Base-by-base conservation (phyloP, 2,329 filamentous ascomycete species). In the Neoscytalidium dimidiatum region DNA sequence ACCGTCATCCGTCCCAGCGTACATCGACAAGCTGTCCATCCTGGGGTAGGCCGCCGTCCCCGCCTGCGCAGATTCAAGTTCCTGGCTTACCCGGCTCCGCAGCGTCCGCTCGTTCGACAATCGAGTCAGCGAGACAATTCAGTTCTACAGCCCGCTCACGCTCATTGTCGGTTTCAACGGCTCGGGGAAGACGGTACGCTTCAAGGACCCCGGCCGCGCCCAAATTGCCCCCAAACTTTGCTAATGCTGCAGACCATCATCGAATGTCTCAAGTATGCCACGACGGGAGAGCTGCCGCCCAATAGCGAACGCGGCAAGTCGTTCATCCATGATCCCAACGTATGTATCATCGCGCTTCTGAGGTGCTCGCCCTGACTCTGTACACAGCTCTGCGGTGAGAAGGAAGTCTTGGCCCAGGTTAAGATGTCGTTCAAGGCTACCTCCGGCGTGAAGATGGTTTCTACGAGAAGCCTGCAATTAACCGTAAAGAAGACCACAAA, bases 111-210 rank as follows among this genome's bases (percentile, higher is more conserved):
- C 94, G 65, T 98, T 98, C 77, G 91, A 90, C 77, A 90, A 91
- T 69, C 83, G 84, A 48, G 83, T 85, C 66, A 85, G 85, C 69
- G 91, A 97, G 79, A 90, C 86, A 41, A 96, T 98, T 67, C 85
- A 90, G 70, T 98, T 99, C 77, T 89, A 93, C 69, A 90, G 92
- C 0, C 96, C 95, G 28, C 85, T 99, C 64, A 99, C 95, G 13
- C 85, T 99, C 67, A 99, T 99, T 70, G 96, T 99, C 66, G 95
- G 95, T 66, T 92, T 93, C 79, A 99, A 99, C 81, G 95, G 95
- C 64, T 98, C 94, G 0, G 95, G 95, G 67, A 99, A 99, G 82
- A 99, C 95, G 9, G 84, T 86, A 79, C 71, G 28, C 29, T 46
- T 29, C 28, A 35, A 41, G 69, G 65, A 23, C 41, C 19, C 57